A percentile compares a stretch with the other conserved stretches of the same genome.
Conservation (phyloP, 768 basidiomycete species). For the Phanerochaete carnosa region DNA sequence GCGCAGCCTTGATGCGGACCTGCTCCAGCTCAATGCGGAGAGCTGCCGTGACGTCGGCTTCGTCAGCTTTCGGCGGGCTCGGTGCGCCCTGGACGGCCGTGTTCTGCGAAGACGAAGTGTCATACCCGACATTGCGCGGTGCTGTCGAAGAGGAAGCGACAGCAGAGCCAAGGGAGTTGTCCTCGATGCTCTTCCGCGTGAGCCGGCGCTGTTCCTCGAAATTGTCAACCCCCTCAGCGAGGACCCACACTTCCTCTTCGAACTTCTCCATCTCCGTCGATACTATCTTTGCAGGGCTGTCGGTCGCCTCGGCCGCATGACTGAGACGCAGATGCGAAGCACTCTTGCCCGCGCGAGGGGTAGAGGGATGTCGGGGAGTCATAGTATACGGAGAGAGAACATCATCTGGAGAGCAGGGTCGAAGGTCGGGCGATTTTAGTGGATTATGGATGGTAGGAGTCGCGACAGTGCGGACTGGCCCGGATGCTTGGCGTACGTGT, state of each 20-base stretch:
- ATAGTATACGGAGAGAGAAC: constrained; percentile 7
- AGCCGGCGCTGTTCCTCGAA: not conserved
- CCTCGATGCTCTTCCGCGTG: not conserved
- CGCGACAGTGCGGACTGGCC: not conserved
- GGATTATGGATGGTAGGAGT: not conserved
- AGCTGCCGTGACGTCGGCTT: not conserved
- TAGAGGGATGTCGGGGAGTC: not conserved
- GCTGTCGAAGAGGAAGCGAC: not conserved
- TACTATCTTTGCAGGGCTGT: not conserved
- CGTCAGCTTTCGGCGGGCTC: not conserved
- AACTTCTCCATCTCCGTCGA: not conserved
- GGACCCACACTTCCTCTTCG: not conserved
- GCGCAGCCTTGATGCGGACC: not conserved
- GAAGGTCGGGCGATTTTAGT: constrained; percentile 1
- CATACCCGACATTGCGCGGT: not conserved
- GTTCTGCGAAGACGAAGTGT: not conserved
- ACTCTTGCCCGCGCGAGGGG: not conserved
- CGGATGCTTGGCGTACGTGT: not conserved
- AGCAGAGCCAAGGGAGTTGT: not conserved
- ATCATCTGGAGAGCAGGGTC: not conserved
- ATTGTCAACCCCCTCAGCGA: not conserved
- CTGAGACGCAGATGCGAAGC: not conserved
- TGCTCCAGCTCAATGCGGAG: constrained; percentile 4
- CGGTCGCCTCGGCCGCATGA: not conserved
- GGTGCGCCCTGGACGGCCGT: not conserved